Evolutionary conservation across 139 green algal genomes (phyloP), one percentile per base, ranked within the genome.

Genomic region (Chlamydomonas sphaeroides): DNA sequence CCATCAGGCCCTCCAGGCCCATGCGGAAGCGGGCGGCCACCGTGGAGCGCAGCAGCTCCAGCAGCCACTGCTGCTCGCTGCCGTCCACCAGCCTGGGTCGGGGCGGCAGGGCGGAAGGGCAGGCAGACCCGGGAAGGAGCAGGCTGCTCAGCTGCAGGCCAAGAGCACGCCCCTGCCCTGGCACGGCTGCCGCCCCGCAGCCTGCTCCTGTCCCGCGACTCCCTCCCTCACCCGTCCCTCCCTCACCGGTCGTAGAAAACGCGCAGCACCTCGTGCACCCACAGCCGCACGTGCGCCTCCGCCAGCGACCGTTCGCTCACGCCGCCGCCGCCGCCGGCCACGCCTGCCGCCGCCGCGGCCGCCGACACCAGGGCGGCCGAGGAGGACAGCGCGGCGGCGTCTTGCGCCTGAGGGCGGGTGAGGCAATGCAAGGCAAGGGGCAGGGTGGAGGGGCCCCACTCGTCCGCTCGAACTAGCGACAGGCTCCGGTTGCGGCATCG

Each of bases 241-340:
- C 14, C 65, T 35, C 38, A 75, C 62, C 69, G 65, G 88, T 94
- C 90, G 57, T 91, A 91, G 66, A 92, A 94, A 4, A 94, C 88
- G 1, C 90, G 78, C 68, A 93, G 74, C 35, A 84, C 85, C 85
- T 95, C 92, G 68, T 95, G 92, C 68, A 93, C 85, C 89, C 90
- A 95, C 68, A 95, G 85, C 45, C 90, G 86, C 74, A 92, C 87
- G 35, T 82, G 75, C 21, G 62, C 75, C 41, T 30, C 42, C 61
- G 28, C 26, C 61, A 73, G 59, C 20, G 42, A 36, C 56, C 28
- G 26, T 14, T 57, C 25, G 1, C 1, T 38, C 1, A 23, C 10
- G 21, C 33, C 35, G 32, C 10, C 65, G 5, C 57, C 81, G 6
- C 70, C 79, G 35, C 30, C 56, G 4, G 25, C 56, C 63, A 5